These are phyloP conservation scores for Colletotrichum sp. DNA, from an alignment of 2,329 filamentous ascomycete species.

Conservation along the genomic window DNA sequence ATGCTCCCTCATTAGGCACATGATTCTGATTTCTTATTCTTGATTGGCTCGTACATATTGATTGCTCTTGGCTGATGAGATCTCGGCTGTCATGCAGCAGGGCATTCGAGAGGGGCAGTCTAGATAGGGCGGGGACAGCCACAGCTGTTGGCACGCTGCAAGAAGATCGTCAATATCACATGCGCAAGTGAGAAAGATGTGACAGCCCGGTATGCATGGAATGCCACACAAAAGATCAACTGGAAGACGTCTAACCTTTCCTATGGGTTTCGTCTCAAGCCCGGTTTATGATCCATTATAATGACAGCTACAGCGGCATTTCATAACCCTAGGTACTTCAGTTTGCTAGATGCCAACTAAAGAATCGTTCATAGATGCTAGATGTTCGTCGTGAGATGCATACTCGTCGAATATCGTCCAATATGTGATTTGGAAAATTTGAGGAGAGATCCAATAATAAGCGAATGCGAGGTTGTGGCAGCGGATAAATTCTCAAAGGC, in stretches of 20 bases:
- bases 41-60: neutral
- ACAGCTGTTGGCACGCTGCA: neutral
- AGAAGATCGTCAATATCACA: neutral
- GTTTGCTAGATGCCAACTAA: neutral
- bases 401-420: rapidly evolving
- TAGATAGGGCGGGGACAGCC: neutral
- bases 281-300: neutral
- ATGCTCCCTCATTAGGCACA: neutral
- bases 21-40: neutral
- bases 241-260: neutral
- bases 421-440: neutral
- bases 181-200: neutral
- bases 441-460: neutral
- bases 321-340: neutral
- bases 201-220: neutral
- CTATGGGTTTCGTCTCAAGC: neutral
- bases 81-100: neutral
- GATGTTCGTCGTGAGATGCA: neutral
- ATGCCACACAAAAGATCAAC: neutral
- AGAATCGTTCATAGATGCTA: neutral
- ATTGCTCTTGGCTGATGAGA: neutral
- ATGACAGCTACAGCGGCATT: neutral
- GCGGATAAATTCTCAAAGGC: neutral
- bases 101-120: neutral
- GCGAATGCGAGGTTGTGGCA: neutral